These are phyloP conservation scores for Colletotrichum spaethianum DNA, from an alignment of 2,329 filamentous ascomycete species.

Conservation along the genomic window DNA sequence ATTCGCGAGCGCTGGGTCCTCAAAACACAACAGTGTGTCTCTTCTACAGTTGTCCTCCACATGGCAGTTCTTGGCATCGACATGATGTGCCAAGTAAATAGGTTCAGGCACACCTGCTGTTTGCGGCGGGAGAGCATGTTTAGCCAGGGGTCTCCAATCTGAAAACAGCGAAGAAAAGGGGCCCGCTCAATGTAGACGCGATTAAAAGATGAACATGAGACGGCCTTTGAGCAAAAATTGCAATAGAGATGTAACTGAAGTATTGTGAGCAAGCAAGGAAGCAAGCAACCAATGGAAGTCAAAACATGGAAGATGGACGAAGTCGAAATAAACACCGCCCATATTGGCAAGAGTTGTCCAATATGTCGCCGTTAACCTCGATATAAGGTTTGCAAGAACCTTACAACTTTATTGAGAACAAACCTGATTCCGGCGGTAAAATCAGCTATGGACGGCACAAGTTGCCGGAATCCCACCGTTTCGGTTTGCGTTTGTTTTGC, in stretches of 20 bases:
- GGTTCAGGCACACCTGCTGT: background rate
- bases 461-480: constrained; percentile 5
- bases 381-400: constrained; percentile 21
- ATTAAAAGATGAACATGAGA: background rate
- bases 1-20: constrained; percentile 7
- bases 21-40: constrained; percentile 21
- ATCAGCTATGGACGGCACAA: constrained; percentile 22
- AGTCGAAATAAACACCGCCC: constrained; percentile 32
- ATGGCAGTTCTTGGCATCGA: constrained; percentile 17
- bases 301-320: background rate
- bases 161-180: background rate
- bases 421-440: constrained; percentile 17
- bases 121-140: background rate
- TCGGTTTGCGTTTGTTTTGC: background rate
- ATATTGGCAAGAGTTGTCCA: background rate
- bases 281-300: background rate
- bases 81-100: constrained; percentile 1
- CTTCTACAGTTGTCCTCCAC: constrained; percentile 16
- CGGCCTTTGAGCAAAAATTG: no score
- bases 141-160: background rate
- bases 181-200: no score
- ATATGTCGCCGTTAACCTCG: constrained; percentile 14
- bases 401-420: constrained; percentile 19
- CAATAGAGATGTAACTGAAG: background rate
- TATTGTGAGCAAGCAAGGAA: no score